Evolutionary conservation across 306 rosid genomes (phyloP).

Genomic region (Fragaria nilgerrensis): DNA sequence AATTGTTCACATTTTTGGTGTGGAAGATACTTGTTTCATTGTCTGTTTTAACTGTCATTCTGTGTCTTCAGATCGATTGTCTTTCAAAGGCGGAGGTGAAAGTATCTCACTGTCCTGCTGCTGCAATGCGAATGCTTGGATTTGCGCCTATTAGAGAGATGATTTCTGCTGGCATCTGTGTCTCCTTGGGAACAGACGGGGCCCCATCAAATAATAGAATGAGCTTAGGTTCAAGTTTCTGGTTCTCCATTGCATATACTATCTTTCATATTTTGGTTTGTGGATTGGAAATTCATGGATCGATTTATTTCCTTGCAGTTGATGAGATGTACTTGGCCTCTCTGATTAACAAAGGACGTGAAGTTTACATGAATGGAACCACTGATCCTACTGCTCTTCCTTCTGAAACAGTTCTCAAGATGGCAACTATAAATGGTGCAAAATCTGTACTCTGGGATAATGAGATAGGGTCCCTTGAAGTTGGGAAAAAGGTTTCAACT

Average conservation of each 20-base stretch:
- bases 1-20: background rate
- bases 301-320: slow-evolving; percentile 49
- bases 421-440: slow-evolving; percentile 82
- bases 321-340: slow-evolving; percentile 93
- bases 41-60: background rate
- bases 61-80: slow-evolving; percentile 57
- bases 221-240: slow-evolving; percentile 59
- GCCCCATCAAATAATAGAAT: slow-evolving; percentile 94
- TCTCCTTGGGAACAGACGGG: slow-evolving; percentile 90
- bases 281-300: slow-evolving; percentile 15
- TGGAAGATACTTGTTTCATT: background rate
- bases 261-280: background rate
- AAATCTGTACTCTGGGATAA: slow-evolving; percentile 78
- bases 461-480: slow-evolving; percentile 84
- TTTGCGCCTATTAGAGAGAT: slow-evolving; percentile 90
- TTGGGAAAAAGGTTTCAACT: slow-evolving; percentile 75
- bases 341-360: slow-evolving; percentile 80
- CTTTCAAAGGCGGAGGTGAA: slow-evolving; percentile 73
- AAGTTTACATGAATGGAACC: slow-evolving; percentile 53
- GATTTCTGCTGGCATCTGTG: slow-evolving; percentile 77
- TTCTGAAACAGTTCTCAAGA: slow-evolving; percentile 62
- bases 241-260: slow-evolving; percentile 5
- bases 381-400: slow-evolving; percentile 78
- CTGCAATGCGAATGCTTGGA: slow-evolving; percentile 96
- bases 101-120: slow-evolving; percentile 87